Evolutionary conservation across 2,329 filamentous ascomycete species (phyloP), one percentile per base, ranked within the genome.

Genomic region (Sclerotinia trifoliorum): DNA sequence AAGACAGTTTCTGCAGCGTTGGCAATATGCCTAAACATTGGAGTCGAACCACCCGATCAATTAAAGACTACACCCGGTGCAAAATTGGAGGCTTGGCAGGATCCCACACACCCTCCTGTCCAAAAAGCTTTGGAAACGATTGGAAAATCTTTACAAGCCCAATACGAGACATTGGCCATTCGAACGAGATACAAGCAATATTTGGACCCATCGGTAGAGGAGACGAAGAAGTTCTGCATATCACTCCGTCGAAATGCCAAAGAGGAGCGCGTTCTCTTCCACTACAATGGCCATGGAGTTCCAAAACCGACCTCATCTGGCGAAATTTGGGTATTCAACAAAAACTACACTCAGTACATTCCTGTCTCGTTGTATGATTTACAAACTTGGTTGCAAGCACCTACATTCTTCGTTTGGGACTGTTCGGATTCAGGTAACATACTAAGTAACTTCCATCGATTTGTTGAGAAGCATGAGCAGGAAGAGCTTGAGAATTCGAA

Each of bases 261-360:
- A 79, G 94, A 97, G 69, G 95, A 99, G 81, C 86, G 95, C 62
- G 93, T 99, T 1, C 83, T 99, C n/a, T 92, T 99, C 75, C 95
- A 99, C 78, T 99, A 99, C 83, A 99, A 99, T 75, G 95, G 95
- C 21, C 95, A 99, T 78, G 95, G 95, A 58, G 95, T 99, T 15
- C 95, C 95, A 1, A 93, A 97, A 76, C 95, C 95, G 3, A 99
- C 95, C 0, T 88, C 91, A 3, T 97, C 94, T 5, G 95, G 95
- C 19, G 95, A 99, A 79, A 96, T 99, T 26, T 99, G 95, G 95
- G 96, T 98, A 6, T 99, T 99, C 79, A 99, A 99, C 80, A 94
- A 95, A 74, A 98, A 93, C 73, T 99, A 97, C 78, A 99, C 95
- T 0, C 95, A 99, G 80, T 99, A 99, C 78, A 99, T 99, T 54